Percentiles rank a stretch among this genome's conserved stretches.
Conservation (phyloP, 371 early-diverging fungal genomes). For the Mortierella sp. region DNA sequence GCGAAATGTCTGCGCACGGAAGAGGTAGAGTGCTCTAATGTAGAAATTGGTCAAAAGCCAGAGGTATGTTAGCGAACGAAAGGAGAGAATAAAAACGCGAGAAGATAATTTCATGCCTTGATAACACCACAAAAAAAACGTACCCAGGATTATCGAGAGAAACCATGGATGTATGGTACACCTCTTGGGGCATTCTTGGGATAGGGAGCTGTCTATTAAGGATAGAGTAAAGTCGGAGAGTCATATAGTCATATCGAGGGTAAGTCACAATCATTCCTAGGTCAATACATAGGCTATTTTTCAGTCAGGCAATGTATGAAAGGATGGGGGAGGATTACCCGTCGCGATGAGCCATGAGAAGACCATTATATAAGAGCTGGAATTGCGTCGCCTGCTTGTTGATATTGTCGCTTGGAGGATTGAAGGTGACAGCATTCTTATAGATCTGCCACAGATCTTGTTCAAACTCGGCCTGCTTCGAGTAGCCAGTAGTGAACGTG, state of each 20-base stretch:
- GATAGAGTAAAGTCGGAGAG: neutral
- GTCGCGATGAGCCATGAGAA: slow-evolving; percentile 3
- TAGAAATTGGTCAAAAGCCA: too few relatives aligned
- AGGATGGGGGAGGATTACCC: neutral
- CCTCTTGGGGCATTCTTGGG: slow-evolving; percentile 19
- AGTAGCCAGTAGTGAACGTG: slow-evolving; percentile 56
- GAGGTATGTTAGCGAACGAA: neutral
- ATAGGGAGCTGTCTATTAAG: slow-evolving; percentile 12
- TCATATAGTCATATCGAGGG: neutral
- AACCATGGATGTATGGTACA: slow-evolving; percentile 17
- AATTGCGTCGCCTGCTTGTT: slow-evolving; percentile 22
- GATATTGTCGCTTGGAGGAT: slow-evolving; percentile 18
- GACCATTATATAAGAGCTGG: neutral
- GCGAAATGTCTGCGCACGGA: slow-evolving; percentile 10
- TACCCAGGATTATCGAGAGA: slow-evolving; percentile 18
- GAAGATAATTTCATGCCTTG: neutral
- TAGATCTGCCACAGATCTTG: slow-evolving; percentile 68
- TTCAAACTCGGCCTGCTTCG: slow-evolving; percentile 61
- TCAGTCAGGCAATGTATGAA: neutral
- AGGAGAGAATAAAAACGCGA: neutral
- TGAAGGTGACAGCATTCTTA: slow-evolving; percentile 56
- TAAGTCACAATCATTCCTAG: neutral
- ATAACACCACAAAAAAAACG: neutral
- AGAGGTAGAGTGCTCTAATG: slow-evolving; percentile 26
- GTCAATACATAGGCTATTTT: neutral